Conservation (phyloP, 1,139 yeast species). For the Sugiyamaella neomexicana region DNA sequence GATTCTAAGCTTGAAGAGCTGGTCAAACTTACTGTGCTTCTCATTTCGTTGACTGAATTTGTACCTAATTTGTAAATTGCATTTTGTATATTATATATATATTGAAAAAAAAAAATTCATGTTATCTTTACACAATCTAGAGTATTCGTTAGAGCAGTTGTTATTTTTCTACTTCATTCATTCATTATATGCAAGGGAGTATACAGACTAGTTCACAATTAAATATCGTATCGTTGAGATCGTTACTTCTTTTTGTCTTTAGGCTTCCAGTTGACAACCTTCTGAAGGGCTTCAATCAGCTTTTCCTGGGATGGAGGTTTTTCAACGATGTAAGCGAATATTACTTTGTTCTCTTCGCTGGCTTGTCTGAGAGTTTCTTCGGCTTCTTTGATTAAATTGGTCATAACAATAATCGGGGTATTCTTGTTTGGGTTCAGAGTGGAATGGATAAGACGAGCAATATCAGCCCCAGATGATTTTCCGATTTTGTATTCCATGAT, state of each 20-base stretch:
- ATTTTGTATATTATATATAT: conserved; percentile 13
- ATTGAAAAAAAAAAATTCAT: too few relatives aligned
- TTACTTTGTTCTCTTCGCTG: conserved; percentile 32
- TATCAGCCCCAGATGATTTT: conserved; percentile 67
- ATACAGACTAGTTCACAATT: background rate
- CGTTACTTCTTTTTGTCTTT: conserved; percentile 17
- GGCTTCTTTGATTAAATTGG: conserved; percentile 74
- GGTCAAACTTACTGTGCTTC: conserved; percentile 56
- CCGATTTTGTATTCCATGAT: conserved; percentile 72
- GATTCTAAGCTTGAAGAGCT: conserved; percentile 36
- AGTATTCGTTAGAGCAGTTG: background rate
- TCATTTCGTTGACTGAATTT: conserved; percentile 53
- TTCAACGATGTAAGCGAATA: conserved; percentile 72
- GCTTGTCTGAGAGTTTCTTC: conserved; percentile 32
- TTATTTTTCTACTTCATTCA: conserved; percentile 3
- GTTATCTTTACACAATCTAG: too few relatives aligned
- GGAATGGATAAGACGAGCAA: conserved; percentile 71
- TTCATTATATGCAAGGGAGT: conserved; percentile 13
- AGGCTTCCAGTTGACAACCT: conserved; percentile 39
- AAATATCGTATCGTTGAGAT: conserved; percentile 10
- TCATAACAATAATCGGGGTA: conserved; percentile 77
- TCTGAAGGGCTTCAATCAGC: conserved; percentile 39
- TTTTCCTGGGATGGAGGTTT: conserved; percentile 64
- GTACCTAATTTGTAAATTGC: conserved; percentile 18
- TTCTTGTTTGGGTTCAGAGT: conserved; percentile 73